These are phyloP conservation scores for Blastobotrys elegans DNA, from an alignment of 1,139 yeast species.

Conservation along the genomic window DNA sequence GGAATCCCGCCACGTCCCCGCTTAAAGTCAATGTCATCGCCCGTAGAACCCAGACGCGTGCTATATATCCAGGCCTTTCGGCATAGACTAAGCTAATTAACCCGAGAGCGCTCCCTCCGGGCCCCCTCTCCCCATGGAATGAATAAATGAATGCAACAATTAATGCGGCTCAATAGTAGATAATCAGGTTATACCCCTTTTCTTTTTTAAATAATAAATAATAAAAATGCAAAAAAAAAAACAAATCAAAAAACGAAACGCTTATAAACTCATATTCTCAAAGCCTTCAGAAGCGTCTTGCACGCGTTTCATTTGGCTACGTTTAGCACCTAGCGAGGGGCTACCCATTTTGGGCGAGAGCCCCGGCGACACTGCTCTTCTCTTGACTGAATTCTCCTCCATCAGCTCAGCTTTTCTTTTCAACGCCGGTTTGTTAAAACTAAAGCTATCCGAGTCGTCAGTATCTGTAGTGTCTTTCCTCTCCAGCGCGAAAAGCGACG, in stretches of 20 bases:
- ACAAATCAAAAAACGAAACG: background rate
- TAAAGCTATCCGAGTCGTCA: constrained; percentile 21
- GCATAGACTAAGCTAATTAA: too few relatives aligned
- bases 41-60: too few relatives aligned
- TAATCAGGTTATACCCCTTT: too few relatives aligned
- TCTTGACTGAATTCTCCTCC: constrained; percentile 20
- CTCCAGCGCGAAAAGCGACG: constrained; percentile 2
- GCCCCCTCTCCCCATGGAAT: too few relatives aligned
- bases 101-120: too few relatives aligned
- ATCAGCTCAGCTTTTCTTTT: constrained; percentile 18
- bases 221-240: background rate
- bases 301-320: constrained; percentile 28
- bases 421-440: constrained; percentile 9
- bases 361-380: constrained; percentile 33
- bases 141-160: too few relatives aligned
- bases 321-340: constrained; percentile 21
- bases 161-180: too few relatives aligned
- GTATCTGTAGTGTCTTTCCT: constrained; percentile 17
- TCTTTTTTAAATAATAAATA: too few relatives aligned
- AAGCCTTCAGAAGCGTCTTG: constrained; percentile 30
- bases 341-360: constrained; percentile 19
- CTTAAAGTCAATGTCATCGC: too few relatives aligned
- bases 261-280: constrained; percentile 22
- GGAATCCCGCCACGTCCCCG: too few relatives aligned
- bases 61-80: too few relatives aligned